Evolutionary conservation across 805 yeast species (phyloP).

Genomic region (Nakazawaea peltata): DNA sequence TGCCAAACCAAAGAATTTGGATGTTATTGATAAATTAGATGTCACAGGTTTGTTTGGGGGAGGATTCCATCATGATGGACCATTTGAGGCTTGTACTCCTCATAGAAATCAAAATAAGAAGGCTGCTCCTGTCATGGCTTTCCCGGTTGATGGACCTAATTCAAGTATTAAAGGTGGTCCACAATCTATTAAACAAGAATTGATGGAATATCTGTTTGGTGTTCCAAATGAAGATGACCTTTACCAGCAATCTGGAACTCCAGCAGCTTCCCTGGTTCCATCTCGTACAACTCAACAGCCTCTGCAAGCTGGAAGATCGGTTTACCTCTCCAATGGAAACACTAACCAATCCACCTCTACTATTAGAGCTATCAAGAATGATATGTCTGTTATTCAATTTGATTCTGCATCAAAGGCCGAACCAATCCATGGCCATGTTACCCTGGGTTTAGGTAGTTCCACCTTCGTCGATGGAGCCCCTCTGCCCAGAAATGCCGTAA

Average conservation of each 20-base stretch:
- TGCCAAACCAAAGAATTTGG: conserved; percentile 66
- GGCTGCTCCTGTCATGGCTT: conserved; percentile 90
- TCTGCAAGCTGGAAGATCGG: background rate
- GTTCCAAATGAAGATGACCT: conserved; percentile 21
- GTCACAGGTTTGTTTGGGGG: conserved; percentile 93
- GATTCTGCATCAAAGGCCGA: conserved; percentile 63
- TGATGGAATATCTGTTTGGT: conserved; percentile 75
- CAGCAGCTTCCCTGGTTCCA: background rate
- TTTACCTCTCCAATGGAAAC: conserved; percentile 12
- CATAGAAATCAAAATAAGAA: conserved; percentile 73
- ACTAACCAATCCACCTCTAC: conserved; percentile 18
- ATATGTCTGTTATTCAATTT: conserved; percentile 50
- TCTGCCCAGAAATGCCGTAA: conserved; percentile 48
- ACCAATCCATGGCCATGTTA: conserved; percentile 78
- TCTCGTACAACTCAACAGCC: background rate
- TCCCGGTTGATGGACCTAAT: conserved; percentile 94
- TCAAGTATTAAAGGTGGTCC: conserved; percentile 62
- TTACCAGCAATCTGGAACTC: conserved; percentile 1
- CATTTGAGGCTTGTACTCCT: conserved; percentile 97
- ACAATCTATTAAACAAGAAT: conserved; percentile 49
- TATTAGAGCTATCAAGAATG: conserved; percentile 36
- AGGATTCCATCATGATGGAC: conserved; percentile 96
- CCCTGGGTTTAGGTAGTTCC: conserved; percentile 85
- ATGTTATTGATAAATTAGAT: conserved; percentile 90
- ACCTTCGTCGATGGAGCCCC: conserved; percentile 97